Base-by-base conservation (phyloP, 352 stramenopile species). In the Peronospora tabacina region DNA sequence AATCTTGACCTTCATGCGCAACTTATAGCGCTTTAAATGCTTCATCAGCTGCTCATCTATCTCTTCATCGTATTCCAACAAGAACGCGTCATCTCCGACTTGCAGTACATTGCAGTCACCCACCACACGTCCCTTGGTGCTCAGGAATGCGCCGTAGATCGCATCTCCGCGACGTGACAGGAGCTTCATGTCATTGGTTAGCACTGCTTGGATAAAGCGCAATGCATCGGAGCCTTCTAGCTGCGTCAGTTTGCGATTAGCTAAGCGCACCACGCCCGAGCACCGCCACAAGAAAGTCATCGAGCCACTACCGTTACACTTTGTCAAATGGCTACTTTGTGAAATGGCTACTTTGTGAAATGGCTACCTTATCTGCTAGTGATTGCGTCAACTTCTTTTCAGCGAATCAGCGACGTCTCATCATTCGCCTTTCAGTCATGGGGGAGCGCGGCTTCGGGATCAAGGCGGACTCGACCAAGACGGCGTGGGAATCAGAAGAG, bases 401-500 rank as follows among this genome's bases (percentile, higher is more conserved):
- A 50, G 38, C 52, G 38, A 60, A 60, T 60, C 30, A 49, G 8
- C 45, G 7, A 13, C 22, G 16, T 22, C 24, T 3, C 24, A 35
- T 34, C 12, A 8, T 13, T 11, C 41, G 34, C 16, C 40, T 55
- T 52, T 37, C 43, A 55, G 16, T 9, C 16, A 91, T 92, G 81
- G 72, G 69, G 44, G 83, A 94, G 63, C 81, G 81, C n/a, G 83
- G 83, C 15, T 82, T 94, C 48, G 81, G 58, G 16, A 92, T 94
- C 68, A 94, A 95, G 76, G 70, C 81, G 40, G 81, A 94, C 66
- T 62, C 66, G 53, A 86, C 71, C 66, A 92, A 94, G 82, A 77
- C 85, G 30, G 66, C 63, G 49, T 93, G 82, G 85, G 78, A 95
- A 70, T 85, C 96, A 46, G 94, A 96, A 22, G 95, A 98, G 60